A percentile compares a stretch with the other conserved stretches of the same genome.
Conservation (phyloP, 176 grass and related monocot genomes). For the Musa beccarii region DNA sequence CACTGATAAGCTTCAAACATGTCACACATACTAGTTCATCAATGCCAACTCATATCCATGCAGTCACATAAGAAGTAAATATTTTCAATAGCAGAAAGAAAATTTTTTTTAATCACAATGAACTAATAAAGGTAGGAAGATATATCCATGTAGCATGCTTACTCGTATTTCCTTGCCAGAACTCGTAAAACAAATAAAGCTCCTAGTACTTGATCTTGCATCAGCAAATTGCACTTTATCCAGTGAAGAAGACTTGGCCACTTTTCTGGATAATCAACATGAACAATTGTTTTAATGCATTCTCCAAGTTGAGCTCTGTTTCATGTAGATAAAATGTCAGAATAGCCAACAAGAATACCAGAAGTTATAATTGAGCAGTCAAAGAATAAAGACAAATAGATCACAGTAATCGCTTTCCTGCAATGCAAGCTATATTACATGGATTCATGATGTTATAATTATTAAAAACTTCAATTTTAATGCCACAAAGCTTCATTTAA, state of each 20-base stretch:
- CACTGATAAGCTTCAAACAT: too few relatives aligned
- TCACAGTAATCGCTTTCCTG: too few relatives aligned
- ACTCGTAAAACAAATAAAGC: conserved; percentile 81
- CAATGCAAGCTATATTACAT: too few relatives aligned
- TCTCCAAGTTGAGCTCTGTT: conserved; percentile 83
- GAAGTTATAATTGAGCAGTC: neutral
- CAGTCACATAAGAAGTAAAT: too few relatives aligned
- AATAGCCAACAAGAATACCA: neutral
- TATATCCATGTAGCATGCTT: conserved; percentile 18
- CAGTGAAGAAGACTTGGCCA: conserved; percentile 88
- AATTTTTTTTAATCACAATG: neutral
- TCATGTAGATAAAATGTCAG: neutral
- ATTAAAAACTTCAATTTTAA: too few relatives aligned
- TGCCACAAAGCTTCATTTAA: too few relatives aligned
- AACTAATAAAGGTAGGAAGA: too few relatives aligned
- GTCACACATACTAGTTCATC: too few relatives aligned
- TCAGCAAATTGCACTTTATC: conserved; percentile 60
- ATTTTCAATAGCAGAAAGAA: neutral
- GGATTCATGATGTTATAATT: too few relatives aligned
- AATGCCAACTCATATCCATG: too few relatives aligned
- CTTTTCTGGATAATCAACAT: conserved; percentile 84
- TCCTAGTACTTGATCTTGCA: conserved; percentile 70
- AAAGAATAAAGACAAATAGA: neutral
- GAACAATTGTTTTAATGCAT: conserved; percentile 96
- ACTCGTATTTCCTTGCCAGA: conserved; percentile 95